Evolutionary conservation across 2,329 filamentous ascomycete genomes (phyloP).

Genomic region (Thermochaetoides dissita): DNA sequence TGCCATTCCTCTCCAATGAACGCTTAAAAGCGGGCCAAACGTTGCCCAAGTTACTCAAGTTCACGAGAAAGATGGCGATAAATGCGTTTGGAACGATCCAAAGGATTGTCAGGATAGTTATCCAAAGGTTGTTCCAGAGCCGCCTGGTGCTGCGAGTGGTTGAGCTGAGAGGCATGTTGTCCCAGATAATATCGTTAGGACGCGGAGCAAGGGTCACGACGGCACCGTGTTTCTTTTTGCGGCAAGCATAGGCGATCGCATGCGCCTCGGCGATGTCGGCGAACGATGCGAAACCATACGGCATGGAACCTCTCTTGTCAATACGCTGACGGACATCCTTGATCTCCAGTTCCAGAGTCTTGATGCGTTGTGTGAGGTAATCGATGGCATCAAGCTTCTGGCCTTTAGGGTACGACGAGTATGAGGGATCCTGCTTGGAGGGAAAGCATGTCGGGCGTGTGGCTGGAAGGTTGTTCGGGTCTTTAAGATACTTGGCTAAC

Average conservation of each 20-base stretch:
- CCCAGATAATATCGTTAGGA: conserved; percentile 91
- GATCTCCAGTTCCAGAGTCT: conserved; percentile 68
- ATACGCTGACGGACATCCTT: conserved; percentile 68
- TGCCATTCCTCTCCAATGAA: conserved; percentile 47
- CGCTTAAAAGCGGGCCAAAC: conserved; percentile 65
- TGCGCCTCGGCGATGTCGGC: conserved; percentile 80
- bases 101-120: conserved; percentile 61
- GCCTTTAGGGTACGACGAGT: conserved; percentile 46
- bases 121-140: conserved; percentile 73
- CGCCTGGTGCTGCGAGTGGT: conserved; percentile 56
- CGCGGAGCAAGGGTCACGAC: conserved; percentile 67
- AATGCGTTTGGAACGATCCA: conserved; percentile 90
- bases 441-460: conserved; percentile 66
- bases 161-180: conserved; percentile 66
- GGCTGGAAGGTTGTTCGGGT: conserved; percentile 65
- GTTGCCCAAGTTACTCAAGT: conserved; percentile 63
- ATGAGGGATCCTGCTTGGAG: conserved; percentile 63
- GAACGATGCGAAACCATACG: conserved; percentile 91
- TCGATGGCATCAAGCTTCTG: conserved; percentile 88
- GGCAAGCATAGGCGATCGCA: conserved; percentile 66
- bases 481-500: conserved; percentile 78
- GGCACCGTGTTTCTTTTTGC: conserved; percentile 67
- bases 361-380: conserved; percentile 76
- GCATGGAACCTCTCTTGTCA: conserved; percentile 75
- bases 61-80: conserved; percentile 86